Evolutionary conservation across 768 basidiomycete genomes (phyloP).

Genomic region (Podaxis sp.): DNA sequence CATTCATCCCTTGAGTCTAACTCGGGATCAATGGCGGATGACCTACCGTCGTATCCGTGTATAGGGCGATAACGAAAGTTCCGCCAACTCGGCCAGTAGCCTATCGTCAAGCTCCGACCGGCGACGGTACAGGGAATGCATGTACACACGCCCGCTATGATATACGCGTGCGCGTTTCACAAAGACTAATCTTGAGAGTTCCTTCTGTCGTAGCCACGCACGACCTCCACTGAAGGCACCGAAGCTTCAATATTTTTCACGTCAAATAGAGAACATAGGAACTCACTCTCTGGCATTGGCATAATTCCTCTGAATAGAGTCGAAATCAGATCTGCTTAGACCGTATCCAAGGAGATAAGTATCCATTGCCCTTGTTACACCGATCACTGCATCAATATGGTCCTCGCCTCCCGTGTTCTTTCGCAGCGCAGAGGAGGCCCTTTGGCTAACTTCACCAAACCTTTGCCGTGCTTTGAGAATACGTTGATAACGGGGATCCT

Average conservation of each 20-base stretch:
- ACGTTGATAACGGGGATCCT: conserved; percentile 70
- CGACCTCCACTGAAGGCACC: conserved; percentile 49
- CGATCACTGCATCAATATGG: conserved; percentile 81
- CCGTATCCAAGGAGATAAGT: conserved; percentile 72
- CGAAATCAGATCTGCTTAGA: conserved; percentile 53
- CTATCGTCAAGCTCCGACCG: conserved; percentile 72
- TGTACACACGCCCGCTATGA: conserved; percentile 70
- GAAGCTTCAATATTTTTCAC: not conserved
- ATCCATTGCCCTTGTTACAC: conserved; percentile 69
- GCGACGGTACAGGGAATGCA: conserved; percentile 71
- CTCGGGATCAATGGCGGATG: not conserved
- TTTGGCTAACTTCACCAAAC: conserved; percentile 65
- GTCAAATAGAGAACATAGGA: not conserved
- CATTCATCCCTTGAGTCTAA: not conserved
- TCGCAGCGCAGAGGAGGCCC: conserved; percentile 61
- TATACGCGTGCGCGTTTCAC: conserved; percentile 77
- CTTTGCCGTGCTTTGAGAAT: conserved; percentile 52
- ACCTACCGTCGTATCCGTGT: conserved; percentile 69
- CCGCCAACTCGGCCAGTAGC: conserved; percentile 62
- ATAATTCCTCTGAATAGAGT: conserved; percentile 64
- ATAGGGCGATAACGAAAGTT: conserved; percentile 76
- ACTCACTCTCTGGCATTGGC: conserved; percentile 58
- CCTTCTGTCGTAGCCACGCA: conserved; percentile 66
- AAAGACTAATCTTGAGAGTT: conserved; percentile 70
- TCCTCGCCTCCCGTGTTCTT: conserved; percentile 66